Evolutionary conservation across 169 alveolate species (phyloP), one percentile per base, ranked within the genome.

Genomic region (Theileria orientalis): DNA sequence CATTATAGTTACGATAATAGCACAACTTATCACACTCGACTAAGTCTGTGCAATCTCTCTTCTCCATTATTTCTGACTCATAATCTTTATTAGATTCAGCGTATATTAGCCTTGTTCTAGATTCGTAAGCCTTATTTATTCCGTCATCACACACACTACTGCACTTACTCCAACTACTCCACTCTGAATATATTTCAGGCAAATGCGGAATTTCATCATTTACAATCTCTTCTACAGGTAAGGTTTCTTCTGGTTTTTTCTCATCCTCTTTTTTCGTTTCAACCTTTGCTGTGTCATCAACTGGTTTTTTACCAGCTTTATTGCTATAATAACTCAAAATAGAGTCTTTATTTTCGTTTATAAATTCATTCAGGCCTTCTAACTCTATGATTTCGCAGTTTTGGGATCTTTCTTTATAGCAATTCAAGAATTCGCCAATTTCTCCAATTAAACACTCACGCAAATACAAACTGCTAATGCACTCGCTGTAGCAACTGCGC

Each of bases 141-240:
- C 44, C 75, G 23, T 69, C 41, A 5, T 41, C 7, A 54, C 89
- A 82, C n/a, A 21, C 40, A 54, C 41, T 73, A 54, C 85, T 82
- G 37, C 89, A 82, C 9, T 56, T 61, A 11, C 76, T 49, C 89
- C 89, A 82, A n/a, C 63, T 75, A 3, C 76, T 78, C 89, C 89
- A 82, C 6, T 69, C 77, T 25, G 83, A 78, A 13, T 63, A 60
- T 6, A 77, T 70, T 16, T 21, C 2, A 8, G 2, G 13, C 60
- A 49, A 47, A 47, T 47, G n/a, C n/a, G n/a, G n/a, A n/a, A n/a
- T n/a, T n/a, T n/a, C n/a, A n/a, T n/a, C n/a, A n/a, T n/a, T n/a
- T n/a, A n/a, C n/a, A n/a, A n/a, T n/a, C n/a, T n/a, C n/a, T n/a
- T n/a, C n/a, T n/a, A n/a, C n/a, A n/a, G n/a, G n/a, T n/a, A n/a